These are phyloP conservation scores for Monosporozyma aquatica DNA, from an alignment of 805 yeast species.

Conservation along the genomic window DNA sequence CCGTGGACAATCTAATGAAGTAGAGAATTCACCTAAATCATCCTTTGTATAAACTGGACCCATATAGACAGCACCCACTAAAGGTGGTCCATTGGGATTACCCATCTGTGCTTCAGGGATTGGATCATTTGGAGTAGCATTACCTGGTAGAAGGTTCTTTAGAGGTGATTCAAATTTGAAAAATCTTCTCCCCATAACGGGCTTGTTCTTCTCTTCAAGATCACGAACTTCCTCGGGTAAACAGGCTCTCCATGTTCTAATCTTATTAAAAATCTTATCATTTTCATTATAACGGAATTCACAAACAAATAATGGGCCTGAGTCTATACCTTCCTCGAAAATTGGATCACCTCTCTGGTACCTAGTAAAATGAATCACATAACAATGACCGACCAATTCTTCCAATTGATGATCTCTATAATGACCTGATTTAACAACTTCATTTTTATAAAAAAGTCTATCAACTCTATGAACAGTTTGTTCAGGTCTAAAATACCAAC, in stretches of 20 bases:
- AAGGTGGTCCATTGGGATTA: conserved; percentile 84
- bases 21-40: conserved; percentile 68
- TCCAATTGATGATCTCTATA: conserved; percentile 87
- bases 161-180: conserved; percentile 79
- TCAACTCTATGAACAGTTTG: conserved; percentile 94
- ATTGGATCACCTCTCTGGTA: conserved; percentile 87
- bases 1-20: conserved; percentile 39
- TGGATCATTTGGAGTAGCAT: conserved; percentile 63
- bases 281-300: conserved; percentile 90
- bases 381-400: conserved; percentile 88
- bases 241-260: conserved; percentile 98
- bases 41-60: conserved; percentile 69
- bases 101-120: conserved; percentile 79
- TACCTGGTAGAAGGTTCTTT: conserved; percentile 62
- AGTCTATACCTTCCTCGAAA: conserved; percentile 48
- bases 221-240: conserved; percentile 93
- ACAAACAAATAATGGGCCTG: conserved; percentile 84
- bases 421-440: conserved; percentile 94
- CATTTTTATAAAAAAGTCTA: conserved; percentile 82
- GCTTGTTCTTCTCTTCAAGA: conserved; percentile 67
- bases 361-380: conserved; percentile 88
- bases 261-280: conserved; percentile 84
- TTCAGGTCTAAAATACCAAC: conserved; percentile 97
- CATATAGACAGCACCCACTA: conserved; percentile 81
- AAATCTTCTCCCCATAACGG: conserved; percentile 58